A percentile compares a stretch with the other conserved stretches of the same genome.
phyloP scores from a whole-genome alignment of 139 green algal genomes.

The Tetraselmis chui region DNA sequence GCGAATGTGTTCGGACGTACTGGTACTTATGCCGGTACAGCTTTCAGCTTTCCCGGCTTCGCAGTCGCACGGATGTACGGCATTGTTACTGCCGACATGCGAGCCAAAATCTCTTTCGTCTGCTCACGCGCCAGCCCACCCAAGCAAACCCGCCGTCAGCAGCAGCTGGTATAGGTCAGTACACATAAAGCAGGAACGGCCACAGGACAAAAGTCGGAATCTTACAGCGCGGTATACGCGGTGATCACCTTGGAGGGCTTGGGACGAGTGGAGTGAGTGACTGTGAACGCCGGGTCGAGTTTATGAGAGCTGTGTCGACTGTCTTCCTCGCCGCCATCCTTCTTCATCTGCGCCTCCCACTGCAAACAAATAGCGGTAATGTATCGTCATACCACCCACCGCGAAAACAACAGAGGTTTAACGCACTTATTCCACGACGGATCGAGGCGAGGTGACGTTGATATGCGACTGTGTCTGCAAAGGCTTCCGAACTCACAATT shows the following conservation, averaged over 20 bases:
- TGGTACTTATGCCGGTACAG: too few relatives aligned
- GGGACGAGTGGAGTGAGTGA: background rate
- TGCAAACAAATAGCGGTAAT: background rate
- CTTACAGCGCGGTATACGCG: background rate
- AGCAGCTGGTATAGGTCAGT: background rate
- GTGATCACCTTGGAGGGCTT: background rate
- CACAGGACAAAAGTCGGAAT: too few relatives aligned
- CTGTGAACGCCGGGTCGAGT: background rate
- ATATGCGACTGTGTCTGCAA: background rate
- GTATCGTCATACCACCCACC: background rate
- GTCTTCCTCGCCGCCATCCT: too few relatives aligned
- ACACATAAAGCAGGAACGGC: background rate
- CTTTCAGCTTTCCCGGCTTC: too few relatives aligned
- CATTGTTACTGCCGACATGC: background rate
- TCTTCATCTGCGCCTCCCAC: background rate
- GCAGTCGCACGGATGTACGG: background rate
- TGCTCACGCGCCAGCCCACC: background rate
- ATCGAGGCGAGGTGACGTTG: too few relatives aligned
- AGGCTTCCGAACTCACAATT: background rate
- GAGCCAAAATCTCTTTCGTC: background rate
- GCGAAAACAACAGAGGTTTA: background rate
- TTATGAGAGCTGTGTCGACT: background rate
- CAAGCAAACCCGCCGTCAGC: too few relatives aligned
- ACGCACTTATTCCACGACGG: background rate
- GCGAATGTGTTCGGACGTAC: too few relatives aligned